Conservation (phyloP, 495 filamentous ascomycete genomes). For the Daldinia childiae region DNA sequence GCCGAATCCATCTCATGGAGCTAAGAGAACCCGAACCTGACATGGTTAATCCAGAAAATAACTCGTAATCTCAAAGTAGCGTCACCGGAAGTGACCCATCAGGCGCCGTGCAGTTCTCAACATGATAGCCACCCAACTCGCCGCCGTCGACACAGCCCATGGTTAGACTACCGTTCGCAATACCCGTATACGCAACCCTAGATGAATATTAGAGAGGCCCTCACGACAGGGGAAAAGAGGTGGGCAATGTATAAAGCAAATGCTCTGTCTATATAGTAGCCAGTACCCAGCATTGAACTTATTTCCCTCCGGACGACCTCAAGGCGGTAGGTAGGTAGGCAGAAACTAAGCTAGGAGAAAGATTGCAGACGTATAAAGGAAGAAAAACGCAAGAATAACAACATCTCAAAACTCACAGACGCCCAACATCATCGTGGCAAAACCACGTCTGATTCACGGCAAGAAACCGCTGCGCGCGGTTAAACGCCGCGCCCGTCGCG, state of each 20-base stretch:
- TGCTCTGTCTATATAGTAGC: neutral
- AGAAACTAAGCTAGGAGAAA: too few species aligned
- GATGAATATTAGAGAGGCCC: neutral
- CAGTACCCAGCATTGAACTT: neutral
- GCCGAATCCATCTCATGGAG: neutral
- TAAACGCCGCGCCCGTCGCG: constrained; percentile 37
- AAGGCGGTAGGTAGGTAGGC: too few species aligned
- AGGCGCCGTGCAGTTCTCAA: constrained; percentile 39
- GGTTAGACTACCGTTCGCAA: constrained; percentile 29
- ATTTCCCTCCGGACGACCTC: too few species aligned
- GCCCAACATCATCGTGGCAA: constrained; percentile 36
- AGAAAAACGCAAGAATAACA: neutral
- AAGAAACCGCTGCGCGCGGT: constrained; percentile 3
- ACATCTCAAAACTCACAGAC: constrained; percentile 26
- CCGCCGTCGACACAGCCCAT: constrained; percentile 32
- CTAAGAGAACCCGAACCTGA: too few species aligned
- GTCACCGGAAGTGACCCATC: constrained; percentile 29
- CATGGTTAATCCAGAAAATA: neutral
- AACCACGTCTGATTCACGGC: constrained; percentile 43
- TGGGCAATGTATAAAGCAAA: too few species aligned
- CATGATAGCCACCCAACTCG: constrained; percentile 39
- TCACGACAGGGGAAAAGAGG: too few species aligned
- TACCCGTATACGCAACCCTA: constrained; percentile 41
- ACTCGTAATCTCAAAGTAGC: constrained; percentile 12
- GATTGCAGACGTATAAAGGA: too few species aligned